A percentile compares a stretch with the other conserved stretches of the same genome.
Conservation (phyloP, 2,329 filamentous ascomycete genomes). For the Apiospora koreana region DNA sequence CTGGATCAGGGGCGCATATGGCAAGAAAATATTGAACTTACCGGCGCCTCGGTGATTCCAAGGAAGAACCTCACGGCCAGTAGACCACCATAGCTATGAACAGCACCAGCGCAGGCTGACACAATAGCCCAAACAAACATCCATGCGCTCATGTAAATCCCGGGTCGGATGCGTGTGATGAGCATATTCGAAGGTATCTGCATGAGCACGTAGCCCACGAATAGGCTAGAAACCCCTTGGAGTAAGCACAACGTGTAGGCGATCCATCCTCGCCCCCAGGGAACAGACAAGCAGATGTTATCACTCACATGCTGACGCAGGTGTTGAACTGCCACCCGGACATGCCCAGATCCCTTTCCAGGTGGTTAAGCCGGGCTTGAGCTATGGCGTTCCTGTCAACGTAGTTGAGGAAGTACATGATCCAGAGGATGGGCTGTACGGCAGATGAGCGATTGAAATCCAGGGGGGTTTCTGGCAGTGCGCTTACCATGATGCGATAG, state of each 20-base stretch:
- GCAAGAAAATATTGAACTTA: not conserved
- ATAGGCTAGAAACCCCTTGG: slow-evolving; percentile 33
- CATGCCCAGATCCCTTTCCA: slow-evolving; percentile 41
- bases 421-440: slow-evolving; percentile 36
- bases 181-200: slow-evolving; percentile 42
- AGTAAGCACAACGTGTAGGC: slow-evolving; percentile 29
- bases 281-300: slow-evolving; percentile 17
- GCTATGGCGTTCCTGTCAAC: slow-evolving; percentile 49
- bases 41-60: slow-evolving; percentile 17
- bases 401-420: slow-evolving; percentile 33
- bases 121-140: slow-evolving; percentile 45
- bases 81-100: slow-evolving; percentile 38
- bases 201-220: slow-evolving; percentile 29
- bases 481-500: slow-evolving; percentile 30
- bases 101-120: slow-evolving; percentile 40
- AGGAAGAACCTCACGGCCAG: slow-evolving; percentile 34
- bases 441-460: not conserved
- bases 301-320: slow-evolving; percentile 33
- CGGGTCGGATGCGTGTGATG: slow-evolving; percentile 42
- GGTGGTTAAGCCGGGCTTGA: slow-evolving; percentile 40
- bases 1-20: too few species aligned
- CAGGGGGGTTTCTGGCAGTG: not conserved
- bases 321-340: slow-evolving; percentile 39
- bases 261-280: not conserved
- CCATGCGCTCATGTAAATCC: slow-evolving; percentile 40